These are phyloP conservation scores for Kazachstania martiniae DNA, from an alignment of 805 yeast species.

Conservation along the genomic window DNA sequence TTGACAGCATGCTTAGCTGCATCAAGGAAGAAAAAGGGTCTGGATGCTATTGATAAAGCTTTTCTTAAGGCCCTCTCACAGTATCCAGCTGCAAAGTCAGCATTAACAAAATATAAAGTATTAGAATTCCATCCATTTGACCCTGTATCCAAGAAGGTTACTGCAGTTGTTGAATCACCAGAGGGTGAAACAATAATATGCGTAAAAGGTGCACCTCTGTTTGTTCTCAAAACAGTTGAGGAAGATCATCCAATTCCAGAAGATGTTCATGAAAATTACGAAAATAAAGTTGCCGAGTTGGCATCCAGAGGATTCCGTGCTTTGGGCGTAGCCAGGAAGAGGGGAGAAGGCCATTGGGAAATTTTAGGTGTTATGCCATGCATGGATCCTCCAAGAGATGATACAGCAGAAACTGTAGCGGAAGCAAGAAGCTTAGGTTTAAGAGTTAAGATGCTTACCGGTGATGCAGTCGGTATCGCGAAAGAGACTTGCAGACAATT, in stretches of 20 bases:
- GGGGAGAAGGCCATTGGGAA: conserved; percentile 98
- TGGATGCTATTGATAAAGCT: conserved; percentile 95
- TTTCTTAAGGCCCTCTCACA: conserved; percentile 79
- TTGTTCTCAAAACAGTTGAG: conserved; percentile 92
- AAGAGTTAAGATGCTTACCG: conserved; percentile 95
- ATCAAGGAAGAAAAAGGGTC: conserved; percentile 95
- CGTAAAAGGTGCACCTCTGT: conserved; percentile 97
- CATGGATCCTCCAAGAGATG: conserved; percentile 98
- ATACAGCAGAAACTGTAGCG: conserved; percentile 86
- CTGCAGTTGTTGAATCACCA: conserved; percentile 91
- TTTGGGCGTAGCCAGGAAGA: conserved; percentile 96
- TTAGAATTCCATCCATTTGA: conserved; percentile 95
- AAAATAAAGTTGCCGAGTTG: conserved; percentile 94
- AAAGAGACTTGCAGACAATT: conserved; percentile 97
- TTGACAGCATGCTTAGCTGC: conserved; percentile 97
- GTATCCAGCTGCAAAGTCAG: conserved; percentile 89
- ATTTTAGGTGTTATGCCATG: conserved; percentile 97
- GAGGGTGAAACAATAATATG: conserved; percentile 90
- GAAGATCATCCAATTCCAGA: conserved; percentile 95
- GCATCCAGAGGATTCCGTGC: conserved; percentile 98
- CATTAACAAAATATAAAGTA: conserved; percentile 88
- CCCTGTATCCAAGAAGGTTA: conserved; percentile 95
- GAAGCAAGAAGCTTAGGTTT: conserved; percentile 89
- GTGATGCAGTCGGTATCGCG: conserved; percentile 98
- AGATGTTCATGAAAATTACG: conserved; percentile 87